Percentiles rank a stretch among this genome's conserved stretches.
Conservation (phyloP, 2,329 filamentous ascomycete species). For the Fusarium foetens region DNA sequence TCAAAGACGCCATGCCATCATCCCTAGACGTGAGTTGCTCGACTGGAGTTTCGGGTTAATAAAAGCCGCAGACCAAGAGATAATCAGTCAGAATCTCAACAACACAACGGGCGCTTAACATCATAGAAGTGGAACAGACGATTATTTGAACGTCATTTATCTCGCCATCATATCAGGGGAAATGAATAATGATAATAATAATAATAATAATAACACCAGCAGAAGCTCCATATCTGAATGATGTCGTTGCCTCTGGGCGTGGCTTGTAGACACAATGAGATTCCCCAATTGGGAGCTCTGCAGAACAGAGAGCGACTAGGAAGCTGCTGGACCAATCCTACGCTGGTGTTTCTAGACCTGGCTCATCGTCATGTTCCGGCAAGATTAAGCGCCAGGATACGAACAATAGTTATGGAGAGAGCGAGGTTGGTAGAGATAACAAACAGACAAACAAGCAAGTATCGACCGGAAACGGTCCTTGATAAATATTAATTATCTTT, state of each 20-base stretch:
- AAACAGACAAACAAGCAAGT: neutral
- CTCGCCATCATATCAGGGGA: slow-evolving; percentile 10
- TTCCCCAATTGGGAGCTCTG: slow-evolving; percentile 43
- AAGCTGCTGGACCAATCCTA: slow-evolving; percentile 40
- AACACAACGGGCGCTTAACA: slow-evolving; percentile 26
- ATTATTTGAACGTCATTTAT: slow-evolving; percentile 32
- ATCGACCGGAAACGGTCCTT: slow-evolving; percentile 33
- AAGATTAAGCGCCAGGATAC: slow-evolving; percentile 42
- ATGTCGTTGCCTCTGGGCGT: slow-evolving; percentile 15
- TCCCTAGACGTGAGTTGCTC: slow-evolving; percentile 5
- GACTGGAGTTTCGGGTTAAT: slow-evolving; percentile 15
- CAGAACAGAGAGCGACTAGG: slow-evolving; percentile 38
- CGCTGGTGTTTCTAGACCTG: slow-evolving; percentile 35
- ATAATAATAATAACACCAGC: slow-evolving; percentile 2
- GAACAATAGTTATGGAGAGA: neutral
- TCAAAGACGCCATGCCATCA: slow-evolving; percentile 30
- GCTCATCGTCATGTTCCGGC: slow-evolving; percentile 33
- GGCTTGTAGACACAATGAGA: slow-evolving; percentile 22
- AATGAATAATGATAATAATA: slow-evolving; percentile 11
- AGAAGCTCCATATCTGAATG: slow-evolving; percentile 29
- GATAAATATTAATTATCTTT: slow-evolving; percentile 7
- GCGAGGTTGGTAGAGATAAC: slow-evolving; percentile 4
- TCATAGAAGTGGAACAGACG: slow-evolving; percentile 17
- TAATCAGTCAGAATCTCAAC: slow-evolving; percentile 6
- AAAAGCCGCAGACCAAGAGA: slow-evolving; percentile 32